phyloP scores from a whole-genome alignment of 2,329 filamentous ascomycete species.

The Ceratocystis colombiana region DNA sequence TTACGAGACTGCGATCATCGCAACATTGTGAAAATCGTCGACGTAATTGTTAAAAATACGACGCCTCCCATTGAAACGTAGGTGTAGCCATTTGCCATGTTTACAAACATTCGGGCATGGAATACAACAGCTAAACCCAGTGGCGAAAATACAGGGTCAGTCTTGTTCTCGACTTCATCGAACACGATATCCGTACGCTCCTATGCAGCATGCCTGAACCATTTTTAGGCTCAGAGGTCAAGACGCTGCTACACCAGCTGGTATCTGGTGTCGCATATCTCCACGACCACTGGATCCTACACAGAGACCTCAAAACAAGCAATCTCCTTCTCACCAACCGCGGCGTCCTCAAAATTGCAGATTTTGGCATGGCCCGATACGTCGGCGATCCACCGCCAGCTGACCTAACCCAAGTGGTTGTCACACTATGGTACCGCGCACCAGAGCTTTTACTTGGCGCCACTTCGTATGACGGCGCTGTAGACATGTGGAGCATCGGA shows the following conservation, averaged over 20 bases:
- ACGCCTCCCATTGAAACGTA: constrained; percentile 45
- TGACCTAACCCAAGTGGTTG: constrained; percentile 81
- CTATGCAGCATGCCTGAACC: constrained; percentile 91
- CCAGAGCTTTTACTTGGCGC: constrained; percentile 83
- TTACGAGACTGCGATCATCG: constrained; percentile 67
- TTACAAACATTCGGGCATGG: constrained; percentile 25
- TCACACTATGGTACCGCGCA: constrained; percentile 92
- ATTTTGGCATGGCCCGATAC: constrained; percentile 96
- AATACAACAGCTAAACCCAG: background rate
- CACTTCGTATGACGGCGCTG: constrained; percentile 58
- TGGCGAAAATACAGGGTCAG: constrained; percentile 52
- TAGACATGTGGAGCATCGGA: constrained; percentile 94
- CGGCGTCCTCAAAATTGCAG: constrained; percentile 86
- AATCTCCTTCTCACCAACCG: constrained; percentile 94
- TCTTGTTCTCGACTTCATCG: constrained; percentile 92
- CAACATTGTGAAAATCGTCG: constrained; percentile 72
- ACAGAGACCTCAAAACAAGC: constrained; percentile 86
- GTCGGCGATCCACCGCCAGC: constrained; percentile 64
- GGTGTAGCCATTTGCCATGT: constrained; percentile 26
- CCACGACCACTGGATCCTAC: constrained; percentile 81
- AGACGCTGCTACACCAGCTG: constrained; percentile 78
- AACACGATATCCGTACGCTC: constrained; percentile 90
- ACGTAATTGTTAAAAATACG: constrained; percentile 70
- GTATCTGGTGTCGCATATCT: constrained; percentile 72
- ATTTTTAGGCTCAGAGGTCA: constrained; percentile 84